A percentile compares a stretch with the other conserved stretches of the same genome.
Evolutionary conservation across 768 basidiomycete genomes (phyloP).

Genomic region (Coprinopsis sp.): DNA sequence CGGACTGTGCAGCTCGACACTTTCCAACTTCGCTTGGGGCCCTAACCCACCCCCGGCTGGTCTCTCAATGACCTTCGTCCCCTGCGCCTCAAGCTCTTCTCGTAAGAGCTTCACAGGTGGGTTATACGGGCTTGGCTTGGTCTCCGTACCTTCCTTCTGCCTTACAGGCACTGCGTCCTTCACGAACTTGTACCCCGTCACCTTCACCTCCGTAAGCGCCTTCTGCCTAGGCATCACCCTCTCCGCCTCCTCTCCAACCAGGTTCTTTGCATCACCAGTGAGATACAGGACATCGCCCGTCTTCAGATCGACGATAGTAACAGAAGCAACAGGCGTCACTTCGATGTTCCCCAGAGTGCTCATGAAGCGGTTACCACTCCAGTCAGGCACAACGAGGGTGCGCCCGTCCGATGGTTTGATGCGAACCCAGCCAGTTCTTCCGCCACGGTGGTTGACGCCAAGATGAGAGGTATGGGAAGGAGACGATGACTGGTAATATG

Average conservation of each 20-base stretch:
- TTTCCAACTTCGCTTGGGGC: constrained; percentile 31
- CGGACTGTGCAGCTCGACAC: constrained; percentile 38
- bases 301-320: constrained; percentile 52
- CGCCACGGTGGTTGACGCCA: constrained; percentile 63
- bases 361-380: constrained; percentile 61
- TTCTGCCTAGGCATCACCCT: constrained; percentile 53
- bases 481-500: constrained; percentile 35
- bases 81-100: constrained; percentile 33
- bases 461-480: constrained; percentile 45
- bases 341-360: constrained; percentile 62
- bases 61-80: constrained; percentile 21
- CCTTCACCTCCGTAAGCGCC: constrained; percentile 41
- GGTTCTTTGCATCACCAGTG: constrained; percentile 50
- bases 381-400: constrained; percentile 57
- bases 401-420: constrained; percentile 51
- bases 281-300: constrained; percentile 58
- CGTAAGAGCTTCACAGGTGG: constrained; percentile 51
- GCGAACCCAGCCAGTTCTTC: constrained; percentile 56
- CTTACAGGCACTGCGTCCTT: constrained; percentile 51
- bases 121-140: constrained; percentile 45
- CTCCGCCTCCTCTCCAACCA: constrained; percentile 44
- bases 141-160: constrained; percentile 23
- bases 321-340: constrained; percentile 48
- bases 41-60: constrained; percentile 16
- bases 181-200: constrained; percentile 52